Conservation (phyloP, 1,139 yeast genomes). For the Kodamaea arcana region DNA sequence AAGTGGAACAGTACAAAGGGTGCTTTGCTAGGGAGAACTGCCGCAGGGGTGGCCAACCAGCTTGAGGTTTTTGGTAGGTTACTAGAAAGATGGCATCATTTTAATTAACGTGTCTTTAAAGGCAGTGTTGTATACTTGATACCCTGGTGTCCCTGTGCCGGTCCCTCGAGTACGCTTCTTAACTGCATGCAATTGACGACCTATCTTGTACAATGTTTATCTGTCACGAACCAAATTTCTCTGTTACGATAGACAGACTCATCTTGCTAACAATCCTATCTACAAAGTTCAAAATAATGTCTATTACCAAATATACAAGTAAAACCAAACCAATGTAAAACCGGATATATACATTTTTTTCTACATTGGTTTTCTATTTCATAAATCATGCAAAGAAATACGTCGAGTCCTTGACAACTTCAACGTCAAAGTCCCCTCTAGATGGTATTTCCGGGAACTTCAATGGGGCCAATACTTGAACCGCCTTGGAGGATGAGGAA, state of each 20-base stretch:
- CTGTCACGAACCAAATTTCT: no score
- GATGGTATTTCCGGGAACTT: conserved; percentile 71
- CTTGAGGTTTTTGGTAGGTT: conserved; percentile 17
- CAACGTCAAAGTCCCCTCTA: conserved; percentile 82
- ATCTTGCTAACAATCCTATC: no score
- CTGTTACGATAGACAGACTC: no score
- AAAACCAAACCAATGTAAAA: conserved; percentile 2
- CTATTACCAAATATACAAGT: conserved; percentile 7
- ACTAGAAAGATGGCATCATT: conserved; percentile 18
- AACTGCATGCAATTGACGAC: no score
- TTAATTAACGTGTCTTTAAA: no score
- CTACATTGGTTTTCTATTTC: neutral
- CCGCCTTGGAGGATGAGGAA: conserved; percentile 23
- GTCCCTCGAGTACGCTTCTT: no score
- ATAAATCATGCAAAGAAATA: conserved; percentile 63
- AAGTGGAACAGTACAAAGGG: conserved; percentile 18
- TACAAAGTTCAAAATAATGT: no score
- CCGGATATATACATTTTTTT: conserved; percentile 1
- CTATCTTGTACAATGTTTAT: no score
- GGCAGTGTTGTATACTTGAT: no score
- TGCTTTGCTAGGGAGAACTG: conserved; percentile 13
- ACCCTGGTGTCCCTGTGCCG: no score
- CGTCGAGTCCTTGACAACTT: conserved; percentile 62
- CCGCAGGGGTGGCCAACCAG: conserved; percentile 15
- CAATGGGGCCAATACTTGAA: conserved; percentile 55